These are phyloP conservation scores for Primulina tabacum DNA, from an alignment of 257 asterid species.

Conservation along the genomic window DNA sequence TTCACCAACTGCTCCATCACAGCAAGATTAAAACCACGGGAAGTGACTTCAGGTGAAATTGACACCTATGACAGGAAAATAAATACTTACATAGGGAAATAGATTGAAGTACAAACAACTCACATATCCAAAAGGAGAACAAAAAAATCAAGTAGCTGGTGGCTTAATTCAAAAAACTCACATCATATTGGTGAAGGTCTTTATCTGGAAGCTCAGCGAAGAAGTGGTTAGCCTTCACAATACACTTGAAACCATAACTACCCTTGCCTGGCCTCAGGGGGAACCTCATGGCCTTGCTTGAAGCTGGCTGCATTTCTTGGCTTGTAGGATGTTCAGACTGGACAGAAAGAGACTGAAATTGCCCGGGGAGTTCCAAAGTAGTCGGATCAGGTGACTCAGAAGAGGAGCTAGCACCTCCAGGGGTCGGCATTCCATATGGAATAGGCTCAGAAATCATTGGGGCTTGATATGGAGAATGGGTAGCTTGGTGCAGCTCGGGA, in stretches of 20 bases:
- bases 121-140: not conserved
- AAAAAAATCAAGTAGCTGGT: not conserved
- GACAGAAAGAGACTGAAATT: conserved; percentile 46
- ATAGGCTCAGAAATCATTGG: conserved; percentile 40
- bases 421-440: conserved; percentile 43
- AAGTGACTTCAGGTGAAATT: conserved; percentile 47
- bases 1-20: conserved; percentile 47
- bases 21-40: conserved; percentile 44
- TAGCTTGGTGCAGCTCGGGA: conserved; percentile 99
- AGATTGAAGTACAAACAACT: not conserved
- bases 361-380: conserved; percentile 34
- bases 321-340: conserved; percentile 44
- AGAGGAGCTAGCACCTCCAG: conserved; percentile 52
- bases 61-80: conserved; percentile 32
- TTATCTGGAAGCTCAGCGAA: conserved; percentile 44
- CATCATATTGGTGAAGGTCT: conserved; percentile 51
- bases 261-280: conserved; percentile 95
- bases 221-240: conserved; percentile 77
- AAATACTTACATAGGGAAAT: not conserved
- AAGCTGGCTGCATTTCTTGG: conserved; percentile 61
- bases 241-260: conserved; percentile 57
- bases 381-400: conserved; percentile 45
- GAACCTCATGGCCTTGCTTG: conserved; percentile 79
- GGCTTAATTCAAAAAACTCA: conserved; percentile 22
- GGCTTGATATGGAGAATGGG: conserved; percentile 54